Percentiles rank a stretch among this genome's conserved stretches.
Evolutionary conservation across 2,329 filamentous ascomycete species (phyloP).

Genomic region (Penicillium corylophilum): DNA sequence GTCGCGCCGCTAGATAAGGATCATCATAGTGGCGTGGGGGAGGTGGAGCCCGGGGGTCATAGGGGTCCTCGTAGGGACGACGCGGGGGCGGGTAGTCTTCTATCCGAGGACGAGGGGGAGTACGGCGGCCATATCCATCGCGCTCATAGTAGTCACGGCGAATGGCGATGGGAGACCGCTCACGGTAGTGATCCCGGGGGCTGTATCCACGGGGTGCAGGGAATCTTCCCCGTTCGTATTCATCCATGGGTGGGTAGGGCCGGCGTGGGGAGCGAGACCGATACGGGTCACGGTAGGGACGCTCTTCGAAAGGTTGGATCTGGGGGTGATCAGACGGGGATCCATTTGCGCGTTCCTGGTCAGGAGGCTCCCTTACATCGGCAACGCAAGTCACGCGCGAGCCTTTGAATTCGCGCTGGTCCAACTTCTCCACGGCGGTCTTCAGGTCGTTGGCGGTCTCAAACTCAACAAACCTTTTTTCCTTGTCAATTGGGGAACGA

Average conservation of each 20-base stretch:
- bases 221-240: constrained; percentile 75
- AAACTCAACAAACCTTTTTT: constrained; percentile 87
- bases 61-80: constrained; percentile 61
- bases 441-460: constrained; percentile 88
- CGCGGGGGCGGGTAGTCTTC: constrained; percentile 70
- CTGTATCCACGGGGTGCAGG: constrained; percentile 79
- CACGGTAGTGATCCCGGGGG: constrained; percentile 81
- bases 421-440: constrained; percentile 90
- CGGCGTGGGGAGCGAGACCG: constrained; percentile 80
- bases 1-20: constrained; percentile 57
- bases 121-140: constrained; percentile 72
- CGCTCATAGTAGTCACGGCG: constrained; percentile 86
- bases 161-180: constrained; percentile 70
- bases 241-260: constrained; percentile 66
- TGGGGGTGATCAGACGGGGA: constrained; percentile 41
- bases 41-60: constrained; percentile 53
- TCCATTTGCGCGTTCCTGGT: not conserved
- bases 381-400: constrained; percentile 79
- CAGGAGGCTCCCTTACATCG: constrained; percentile 64
- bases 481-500: constrained; percentile 25
- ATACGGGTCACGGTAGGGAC: constrained; percentile 65
- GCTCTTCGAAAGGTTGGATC: constrained; percentile 70
- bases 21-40: constrained; percentile 58
- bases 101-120: constrained; percentile 72
- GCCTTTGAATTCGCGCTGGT: constrained; percentile 90